These are phyloP conservation scores for Ophioceras dolichostomum DNA, from an alignment of 2,329 filamentous ascomycete species.

Conservation along the genomic window DNA sequence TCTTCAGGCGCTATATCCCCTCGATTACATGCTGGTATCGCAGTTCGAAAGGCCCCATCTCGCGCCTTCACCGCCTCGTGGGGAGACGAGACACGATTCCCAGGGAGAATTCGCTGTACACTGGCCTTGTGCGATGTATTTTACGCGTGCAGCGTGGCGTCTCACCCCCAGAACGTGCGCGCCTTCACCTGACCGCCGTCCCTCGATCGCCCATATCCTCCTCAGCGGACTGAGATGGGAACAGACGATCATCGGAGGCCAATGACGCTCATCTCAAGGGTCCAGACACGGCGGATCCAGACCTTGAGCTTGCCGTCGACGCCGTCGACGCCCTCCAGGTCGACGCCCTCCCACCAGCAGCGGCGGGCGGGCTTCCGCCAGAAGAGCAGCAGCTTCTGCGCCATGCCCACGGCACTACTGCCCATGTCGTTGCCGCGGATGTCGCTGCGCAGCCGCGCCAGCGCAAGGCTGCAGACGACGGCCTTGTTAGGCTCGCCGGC, in stretches of 20 bases:
- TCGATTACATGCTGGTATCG: too few species aligned
- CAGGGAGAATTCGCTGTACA: too few species aligned
- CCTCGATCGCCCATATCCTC: too few species aligned
- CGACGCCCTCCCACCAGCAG: slow-evolving; percentile 99
- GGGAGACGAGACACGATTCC: too few species aligned
- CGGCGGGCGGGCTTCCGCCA: slow-evolving; percentile 93
- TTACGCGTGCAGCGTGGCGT: too few species aligned
- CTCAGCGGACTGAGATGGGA: slow-evolving; percentile 55
- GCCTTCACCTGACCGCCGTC: neutral
- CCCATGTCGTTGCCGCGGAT: slow-evolving; percentile 68
- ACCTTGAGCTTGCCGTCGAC: slow-evolving; percentile 90
- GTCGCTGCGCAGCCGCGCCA: slow-evolving; percentile 86
- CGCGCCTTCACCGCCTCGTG: too few species aligned
- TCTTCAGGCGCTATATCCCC: too few species aligned
- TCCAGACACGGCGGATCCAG: slow-evolving; percentile 98
- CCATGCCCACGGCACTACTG: slow-evolving; percentile 85
- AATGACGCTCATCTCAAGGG: slow-evolving; percentile 94
- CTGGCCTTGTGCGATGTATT: too few species aligned
- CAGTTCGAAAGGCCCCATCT: too few species aligned
- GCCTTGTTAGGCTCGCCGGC: slow-evolving; percentile 98
- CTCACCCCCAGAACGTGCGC: too few species aligned
- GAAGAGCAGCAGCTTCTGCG: slow-evolving; percentile 92
- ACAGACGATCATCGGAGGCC: slow-evolving; percentile 67
- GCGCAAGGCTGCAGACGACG: slow-evolving; percentile 90
- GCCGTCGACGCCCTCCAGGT: slow-evolving; percentile 79